Base-by-base conservation (phyloP, 2,329 filamentous ascomycete species). In the Salinomyces thailandicus region DNA sequence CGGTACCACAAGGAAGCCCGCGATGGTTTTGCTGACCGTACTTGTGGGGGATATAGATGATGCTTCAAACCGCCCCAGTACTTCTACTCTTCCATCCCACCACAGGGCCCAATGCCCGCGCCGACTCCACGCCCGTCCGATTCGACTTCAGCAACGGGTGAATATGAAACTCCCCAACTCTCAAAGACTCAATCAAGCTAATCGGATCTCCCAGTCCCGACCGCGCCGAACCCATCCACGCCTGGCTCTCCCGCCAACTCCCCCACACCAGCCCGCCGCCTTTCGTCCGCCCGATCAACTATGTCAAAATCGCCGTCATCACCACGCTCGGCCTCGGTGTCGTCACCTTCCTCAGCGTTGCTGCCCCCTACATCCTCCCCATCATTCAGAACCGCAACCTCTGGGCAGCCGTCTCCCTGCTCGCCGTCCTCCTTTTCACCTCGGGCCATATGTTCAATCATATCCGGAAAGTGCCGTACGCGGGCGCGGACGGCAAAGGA, bases 371-470 rank as follows among this genome's bases (percentile, higher is more conserved):
- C 52, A 54, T 95, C 9, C 57, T 89, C 8, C 89, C 89, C 3
- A 54, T 95, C 41, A 60, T 95, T 22, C 84, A 86, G 61, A 95
- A 81, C 68, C 81, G 89, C 50, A 96, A 93, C 54, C 65, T 96
- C 13, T 98, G 91, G 91, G 87, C 89, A 16, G 85, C 83, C 15
- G 63, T 93, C 53, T 93, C 83, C 61, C 68, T 98, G 49, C 86
- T 96, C 53, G 71, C 79, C 11, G 87, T 98, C 45, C 73, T 98
- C 28, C 70, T 95, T 39, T 98, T 96, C 65, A 95, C 82, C 31
- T 91, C 83, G 51, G 93, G 91, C 26, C 87, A 96, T 64, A 98
- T 98, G 93, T 98, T 93, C 73, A 98, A 96, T 62, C 87, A 95
- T 57, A 98, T 98, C 56, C 77, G 93, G 51, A 89, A 91, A 60